These are phyloP conservation scores for Nicotiana undulata DNA, from an alignment of 257 asterid genomes.

Conservation along the genomic window DNA sequence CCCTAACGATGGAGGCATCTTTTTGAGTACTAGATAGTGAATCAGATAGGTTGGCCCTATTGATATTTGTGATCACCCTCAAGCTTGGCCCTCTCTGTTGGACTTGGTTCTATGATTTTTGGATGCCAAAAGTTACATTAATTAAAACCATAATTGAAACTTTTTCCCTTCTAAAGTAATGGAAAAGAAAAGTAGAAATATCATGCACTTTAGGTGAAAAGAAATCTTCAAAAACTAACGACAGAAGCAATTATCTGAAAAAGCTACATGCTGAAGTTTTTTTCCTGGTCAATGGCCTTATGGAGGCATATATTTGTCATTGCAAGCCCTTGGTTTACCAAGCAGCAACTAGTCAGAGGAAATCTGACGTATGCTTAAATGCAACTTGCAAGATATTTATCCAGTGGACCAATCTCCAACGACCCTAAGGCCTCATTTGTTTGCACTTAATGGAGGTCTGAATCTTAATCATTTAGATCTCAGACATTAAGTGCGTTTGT, in stretches of 20 bases:
- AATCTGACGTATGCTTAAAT: neutral
- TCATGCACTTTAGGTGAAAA: neutral
- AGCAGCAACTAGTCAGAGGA: neutral
- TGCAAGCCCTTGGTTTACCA: neutral
- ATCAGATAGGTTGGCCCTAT: neutral
- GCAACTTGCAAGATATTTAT: neutral
- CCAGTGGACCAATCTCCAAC: neutral
- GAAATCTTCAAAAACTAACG: neutral
- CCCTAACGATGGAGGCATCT: neutral
- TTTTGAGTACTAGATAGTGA: neutral
- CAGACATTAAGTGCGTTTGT: too few species aligned
- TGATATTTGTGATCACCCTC: neutral
- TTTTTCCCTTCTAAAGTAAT: neutral
- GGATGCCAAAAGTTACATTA: neutral
- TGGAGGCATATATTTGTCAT: neutral
- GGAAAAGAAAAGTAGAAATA: neutral
- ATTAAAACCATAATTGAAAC: neutral
- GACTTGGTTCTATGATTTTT: neutral
- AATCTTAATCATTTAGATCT: too few species aligned
- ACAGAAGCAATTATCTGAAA: neutral
- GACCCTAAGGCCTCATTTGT: too few species aligned
- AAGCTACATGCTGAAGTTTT: neutral
- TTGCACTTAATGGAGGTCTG: too few species aligned
- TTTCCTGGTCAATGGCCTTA: neutral
- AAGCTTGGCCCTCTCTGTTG: neutral